Base-by-base conservation (phyloP, 176 grass and related monocot genomes). In the Aegilops speltoides region DNA sequence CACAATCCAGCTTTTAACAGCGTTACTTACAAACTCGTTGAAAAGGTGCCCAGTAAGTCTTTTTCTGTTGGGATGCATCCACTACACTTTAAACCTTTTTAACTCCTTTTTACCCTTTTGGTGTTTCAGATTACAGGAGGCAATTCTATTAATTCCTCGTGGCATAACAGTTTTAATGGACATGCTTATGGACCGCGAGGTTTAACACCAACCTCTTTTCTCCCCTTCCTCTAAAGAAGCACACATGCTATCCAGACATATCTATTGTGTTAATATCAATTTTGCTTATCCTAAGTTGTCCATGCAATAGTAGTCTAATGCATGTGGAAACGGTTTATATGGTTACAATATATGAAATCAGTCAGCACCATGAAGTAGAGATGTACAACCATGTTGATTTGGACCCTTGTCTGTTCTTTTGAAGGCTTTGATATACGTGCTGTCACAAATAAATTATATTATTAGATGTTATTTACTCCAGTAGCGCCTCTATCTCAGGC, bases 181-280 rank as follows among this genome's bases (percentile, higher is more conserved):
- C 84, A 96, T 99, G 97, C 97, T 99, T 88, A 94, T 99, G 97
- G 97, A 99, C 85, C 92, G 94, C 33, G 97, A 96, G 97, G 97
- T 99, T 82, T 59, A 43, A 57, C 41, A 64, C 59, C 70, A 77
- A 23, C 13, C 15, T 25, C 32, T 9, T 34, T 79, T 73, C 23
- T 60, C 15, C 57, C 7, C 23, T 65, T 65, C 38, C 73, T 82
- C 43, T 67, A 63, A 85, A 48, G 24, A 83, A 79, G 67, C 29
- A 73, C 32, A 41, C 32, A 56, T 86, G 65, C 24, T 28, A 56
- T 82, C 38, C 66, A 72, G 67, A 9, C 57, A 80, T 59, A 67
- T 79, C 17, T 80, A 19, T 40, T 80, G 12, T 67, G 20, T 12
- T 75, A 67, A 33, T 56, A 25, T 10, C 45, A 65, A 19, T 33